Evolutionary conservation across 768 basidiomycete genomes (phyloP), one percentile per base, ranked within the genome.

Genomic region (Tulasnella sp.): DNA sequence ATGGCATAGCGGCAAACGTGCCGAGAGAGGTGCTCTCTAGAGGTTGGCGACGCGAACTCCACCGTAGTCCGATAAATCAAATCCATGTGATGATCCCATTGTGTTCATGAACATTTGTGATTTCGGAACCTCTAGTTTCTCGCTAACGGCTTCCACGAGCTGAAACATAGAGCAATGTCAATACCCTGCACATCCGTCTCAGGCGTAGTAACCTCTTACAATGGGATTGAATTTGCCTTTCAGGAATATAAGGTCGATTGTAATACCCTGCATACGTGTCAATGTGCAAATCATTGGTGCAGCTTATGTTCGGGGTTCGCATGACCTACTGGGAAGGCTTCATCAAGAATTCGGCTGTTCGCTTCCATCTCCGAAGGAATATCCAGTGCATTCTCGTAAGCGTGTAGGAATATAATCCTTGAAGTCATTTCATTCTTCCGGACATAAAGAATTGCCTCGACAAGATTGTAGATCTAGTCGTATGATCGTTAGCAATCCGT

Each of bases 291-390:
- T 69, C 29, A 32, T 29, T 39, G 36, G 36, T 29, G 16, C 26
- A 22, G 3, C 37, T 14, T 41, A 41, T 7, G 32, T 2, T 32
- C 52, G 26, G 26, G 8, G 26, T 59, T 44, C 39, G 16, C 12
- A 88, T 84, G 5, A 64, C 71, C 5, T 22, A 64, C 83, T 0
- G 88, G 88, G 74, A 89, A 89, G 0, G 85, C 86, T 78, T 88
- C 86, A 72, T 89, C 86, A 36, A 88, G 77, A 67, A 87, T 87
- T 77, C 86, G 89, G 37, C 85, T 83, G 76, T 91, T 92, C 5
- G 89, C 88, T 77, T 88, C 89, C 75, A 92, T 79, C 76, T 92
- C 90, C 0, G 87, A 87, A 0, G 90, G 90, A 32, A 87, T 81
- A 0, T 82, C 84, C 16, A 79, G 79, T 36, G 84, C 85, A 29